phyloP scores from a whole-genome alignment of 768 basidiomycete genomes.

The Hygrophorus russula region DNA sequence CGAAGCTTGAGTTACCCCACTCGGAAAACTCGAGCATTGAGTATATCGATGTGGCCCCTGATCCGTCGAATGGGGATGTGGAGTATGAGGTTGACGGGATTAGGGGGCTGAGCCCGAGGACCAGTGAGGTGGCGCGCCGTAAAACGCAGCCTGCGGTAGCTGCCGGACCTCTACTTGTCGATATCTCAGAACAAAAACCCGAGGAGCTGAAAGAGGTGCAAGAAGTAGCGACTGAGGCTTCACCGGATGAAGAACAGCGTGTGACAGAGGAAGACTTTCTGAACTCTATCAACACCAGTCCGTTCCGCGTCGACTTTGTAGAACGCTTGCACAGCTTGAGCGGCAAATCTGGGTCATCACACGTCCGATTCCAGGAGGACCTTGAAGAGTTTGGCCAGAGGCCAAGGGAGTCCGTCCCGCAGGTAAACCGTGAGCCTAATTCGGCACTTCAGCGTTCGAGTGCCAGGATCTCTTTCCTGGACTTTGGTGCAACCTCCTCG shows the following conservation, averaged over 20 bases:
- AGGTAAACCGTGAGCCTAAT: background rate
- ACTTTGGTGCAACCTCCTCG: constrained; percentile 23
- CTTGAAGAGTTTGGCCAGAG: background rate
- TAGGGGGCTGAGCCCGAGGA: constrained; percentile 15
- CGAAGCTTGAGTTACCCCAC: too few relatives aligned
- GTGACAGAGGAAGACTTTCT: constrained; percentile 15
- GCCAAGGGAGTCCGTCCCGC: constrained; percentile 1
- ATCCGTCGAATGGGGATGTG: background rate
- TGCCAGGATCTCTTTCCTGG: constrained; percentile 23
- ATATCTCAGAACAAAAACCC: background rate
- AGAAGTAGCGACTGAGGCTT: too few relatives aligned
- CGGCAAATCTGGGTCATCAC: constrained; percentile 16
- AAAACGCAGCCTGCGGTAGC: background rate
- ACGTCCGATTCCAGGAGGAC: constrained; percentile 5
- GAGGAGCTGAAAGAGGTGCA: background rate
- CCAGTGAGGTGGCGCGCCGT: constrained; percentile 3
- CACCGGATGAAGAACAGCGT: background rate
- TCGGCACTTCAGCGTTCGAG: constrained; percentile 4
- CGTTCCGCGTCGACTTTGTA: constrained; percentile 34
- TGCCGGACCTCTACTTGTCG: background rate
- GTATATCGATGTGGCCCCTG: background rate
- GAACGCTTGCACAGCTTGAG: constrained; percentile 11
- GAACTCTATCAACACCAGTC: constrained; percentile 29
- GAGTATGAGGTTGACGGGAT: constrained; percentile 4
- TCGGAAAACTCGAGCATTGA: background rate